Conservation (phyloP, 2,329 filamentous ascomycete genomes). For the Neocucurbitaria cava region DNA sequence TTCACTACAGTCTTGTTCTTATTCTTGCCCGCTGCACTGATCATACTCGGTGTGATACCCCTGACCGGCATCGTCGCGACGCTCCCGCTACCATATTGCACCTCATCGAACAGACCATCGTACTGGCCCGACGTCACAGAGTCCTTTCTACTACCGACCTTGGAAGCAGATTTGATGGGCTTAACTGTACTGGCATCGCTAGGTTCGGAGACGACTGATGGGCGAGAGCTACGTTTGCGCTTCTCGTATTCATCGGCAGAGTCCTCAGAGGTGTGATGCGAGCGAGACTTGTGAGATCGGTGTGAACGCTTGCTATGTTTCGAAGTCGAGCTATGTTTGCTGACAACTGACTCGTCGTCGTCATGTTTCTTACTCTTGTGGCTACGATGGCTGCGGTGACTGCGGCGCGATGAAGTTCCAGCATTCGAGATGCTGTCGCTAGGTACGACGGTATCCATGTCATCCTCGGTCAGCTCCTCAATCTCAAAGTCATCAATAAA, state of each 20-base stretch:
- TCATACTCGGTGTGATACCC: constrained; percentile 49
- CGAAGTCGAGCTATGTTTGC: constrained; percentile 36
- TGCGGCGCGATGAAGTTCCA: constrained; percentile 39
- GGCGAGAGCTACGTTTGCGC: constrained; percentile 19
- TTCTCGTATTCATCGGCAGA: constrained; percentile 23
- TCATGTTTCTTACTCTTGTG: constrained; percentile 21
- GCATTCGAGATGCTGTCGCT: constrained; percentile 57
- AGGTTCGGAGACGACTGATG: constrained; percentile 38
- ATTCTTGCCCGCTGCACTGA: constrained; percentile 40
- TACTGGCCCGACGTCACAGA: constrained; percentile 38
- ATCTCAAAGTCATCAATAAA: constrained; percentile 48
- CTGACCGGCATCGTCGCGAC: constrained; percentile 33
- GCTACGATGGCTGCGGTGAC: constrained; percentile 31
- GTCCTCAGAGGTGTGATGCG: constrained; percentile 23
- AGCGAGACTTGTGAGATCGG: constrained; percentile 34
- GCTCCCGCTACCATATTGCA: constrained; percentile 39
- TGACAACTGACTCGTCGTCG: constrained; percentile 28
- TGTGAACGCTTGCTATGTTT: constrained; percentile 36
- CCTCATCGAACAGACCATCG: constrained; percentile 37
- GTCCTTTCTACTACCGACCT: constrained; percentile 35
- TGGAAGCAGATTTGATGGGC: constrained; percentile 28
- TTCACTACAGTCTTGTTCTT: constrained; percentile 47
- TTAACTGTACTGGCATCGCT: constrained; percentile 46
- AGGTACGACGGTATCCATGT: constrained; percentile 55
- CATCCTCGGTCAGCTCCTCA: constrained; percentile 38